Evolutionary conservation across 2,329 filamentous ascomycete species (phyloP), one percentile per base, ranked within the genome.

Genomic region (Colletotrichum sp.): DNA sequence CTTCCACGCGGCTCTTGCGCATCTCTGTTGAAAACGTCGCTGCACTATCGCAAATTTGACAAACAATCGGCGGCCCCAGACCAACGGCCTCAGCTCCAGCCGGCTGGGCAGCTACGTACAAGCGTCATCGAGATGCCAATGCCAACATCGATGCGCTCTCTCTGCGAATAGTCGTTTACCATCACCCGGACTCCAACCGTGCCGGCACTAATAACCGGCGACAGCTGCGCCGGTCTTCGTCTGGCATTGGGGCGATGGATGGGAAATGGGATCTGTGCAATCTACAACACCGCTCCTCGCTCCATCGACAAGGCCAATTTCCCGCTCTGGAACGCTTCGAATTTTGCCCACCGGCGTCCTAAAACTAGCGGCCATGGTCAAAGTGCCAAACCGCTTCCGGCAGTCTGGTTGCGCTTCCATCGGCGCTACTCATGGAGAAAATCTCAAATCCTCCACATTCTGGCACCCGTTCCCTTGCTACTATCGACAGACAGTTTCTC

Each of bases 401-500:
- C 48, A 10, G 36, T 18, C 43, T 28, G 63, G 57, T 61, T 68
- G 60, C 71, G 28, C 71, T 61, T 55, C 26, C 67, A 74, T 75
- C 65, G 74, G 70, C 70, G 74, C 74, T 72, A 73, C 48, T 68
- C 57, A 39, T 36, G 39, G 55, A 59, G 73, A 65, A 64, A 75
- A 72, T 72, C 43, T 75, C 69, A 75, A 68, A 68, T 73, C 68
- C 61, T 75, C 72, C 72, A 67, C 70, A 64, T n/a, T 57, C 57
- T 60, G 24, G 32, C 70, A 28, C 21, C 64, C 32, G 59, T 43
- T 32, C 57, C 64, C 59, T 61, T 72, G 61, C n/a, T 67, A 32
- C 63, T 52, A 65, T 73, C 36, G 43, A 64, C 64, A 68, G 43
- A 75, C 48, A 59, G 39, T 68, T 39, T 59, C 39, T 34, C n/a